Evolutionary conservation across 2,329 filamentous ascomycete species (phyloP).

Genomic region (Alternaria brassicae): DNA sequence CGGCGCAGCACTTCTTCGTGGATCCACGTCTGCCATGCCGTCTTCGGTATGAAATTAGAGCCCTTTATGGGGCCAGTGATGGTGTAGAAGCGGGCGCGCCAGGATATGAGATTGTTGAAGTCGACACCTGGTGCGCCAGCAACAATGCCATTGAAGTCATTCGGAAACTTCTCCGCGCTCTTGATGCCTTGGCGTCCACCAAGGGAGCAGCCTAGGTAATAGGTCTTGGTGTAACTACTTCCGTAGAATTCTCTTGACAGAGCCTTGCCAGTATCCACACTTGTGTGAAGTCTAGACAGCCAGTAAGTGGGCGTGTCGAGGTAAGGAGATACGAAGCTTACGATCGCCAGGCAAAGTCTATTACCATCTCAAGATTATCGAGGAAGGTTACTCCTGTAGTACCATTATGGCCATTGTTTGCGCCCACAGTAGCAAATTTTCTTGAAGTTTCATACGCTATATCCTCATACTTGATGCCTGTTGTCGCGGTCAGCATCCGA

Average conservation of each 20-base stretch:
- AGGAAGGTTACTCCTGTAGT: slow-evolving; percentile 55
- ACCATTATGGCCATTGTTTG: slow-evolving; percentile 55
- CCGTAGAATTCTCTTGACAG: slow-evolving; percentile 50
- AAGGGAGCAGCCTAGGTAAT: slow-evolving; percentile 46
- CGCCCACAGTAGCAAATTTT: slow-evolving; percentile 51
- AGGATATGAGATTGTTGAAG: slow-evolving; percentile 40
- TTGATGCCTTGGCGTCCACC: slow-evolving; percentile 46
- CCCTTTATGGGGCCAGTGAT: slow-evolving; percentile 31
- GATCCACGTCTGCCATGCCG: slow-evolving; percentile 43
- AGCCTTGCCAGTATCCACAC: slow-evolving; percentile 49
- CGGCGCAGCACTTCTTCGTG: slow-evolving; percentile 56
- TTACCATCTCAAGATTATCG: slow-evolving; percentile 54
- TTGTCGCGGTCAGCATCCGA: background rate
- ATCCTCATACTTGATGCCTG: slow-evolving; percentile 53
- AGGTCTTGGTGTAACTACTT: slow-evolving; percentile 47
- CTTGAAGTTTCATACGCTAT: slow-evolving; percentile 48
- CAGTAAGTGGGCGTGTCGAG: background rate
- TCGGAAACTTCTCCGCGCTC: slow-evolving; percentile 37
- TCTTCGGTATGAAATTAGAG: slow-evolving; percentile 30
- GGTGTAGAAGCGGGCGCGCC: slow-evolving; percentile 42
- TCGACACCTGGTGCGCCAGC: slow-evolving; percentile 42
- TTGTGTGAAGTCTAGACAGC: slow-evolving; percentile 46
- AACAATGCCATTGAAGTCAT: slow-evolving; percentile 47
- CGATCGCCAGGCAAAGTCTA: slow-evolving; percentile 58
- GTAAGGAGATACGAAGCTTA: slow-evolving; percentile 5